Base-by-base conservation (phyloP, 2,329 filamentous ascomycete genomes). In the Aspergillus sp. region DNA sequence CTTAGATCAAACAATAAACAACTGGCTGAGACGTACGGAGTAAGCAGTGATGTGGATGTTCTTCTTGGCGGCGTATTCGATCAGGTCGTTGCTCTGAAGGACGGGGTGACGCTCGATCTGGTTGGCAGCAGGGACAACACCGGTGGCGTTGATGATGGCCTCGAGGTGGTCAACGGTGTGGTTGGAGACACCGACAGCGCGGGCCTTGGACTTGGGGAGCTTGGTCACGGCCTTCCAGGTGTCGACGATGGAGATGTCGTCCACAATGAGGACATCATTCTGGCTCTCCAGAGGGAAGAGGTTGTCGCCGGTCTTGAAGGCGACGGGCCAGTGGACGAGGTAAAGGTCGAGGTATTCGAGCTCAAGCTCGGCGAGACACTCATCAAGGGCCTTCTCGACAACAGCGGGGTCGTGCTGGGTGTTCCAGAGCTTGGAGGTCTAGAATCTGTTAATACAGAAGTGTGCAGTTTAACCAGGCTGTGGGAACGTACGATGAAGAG, bases 91-190 rank as follows among this genome's bases (percentile, higher is more conserved):
- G 68, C 85, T 87, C 69, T 88, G 87, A 11, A 90, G 78, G 66
- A 87, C 88, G 2, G 87, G 86, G 70, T 90, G 86, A 52, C 85
- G 85, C 70, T 90, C 87, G 62, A 90, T 85, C 74, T 90, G 87
- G 73, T 90, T 89, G 64, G 83, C 82, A 2, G 84, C 84, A 1
- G 87, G 87, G 1, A 85, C 76, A 63, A 90, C 81, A 43, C 73
- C 73, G n/a, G 73, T 75, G 52, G 74, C 84, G 40, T 81, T 78
- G 71, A 85, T 80, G 66, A 87, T 68, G 50, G 78, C 77, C 67
- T 87, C 79, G 66, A 87, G 73, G 54, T 56, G 47, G 25, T 70
- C 66, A 40, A 71, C 67, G 43, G 64, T 73, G 66, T 75, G 74
- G 70, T 77, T 77, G 55, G 74, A 76, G 33, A 79, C 76, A 64